Percentiles rank a stretch among this genome's conserved stretches.
Evolutionary conservation across 1,139 yeast genomes (phyloP).

Genomic region (Kluyveromyces marxianus): DNA sequence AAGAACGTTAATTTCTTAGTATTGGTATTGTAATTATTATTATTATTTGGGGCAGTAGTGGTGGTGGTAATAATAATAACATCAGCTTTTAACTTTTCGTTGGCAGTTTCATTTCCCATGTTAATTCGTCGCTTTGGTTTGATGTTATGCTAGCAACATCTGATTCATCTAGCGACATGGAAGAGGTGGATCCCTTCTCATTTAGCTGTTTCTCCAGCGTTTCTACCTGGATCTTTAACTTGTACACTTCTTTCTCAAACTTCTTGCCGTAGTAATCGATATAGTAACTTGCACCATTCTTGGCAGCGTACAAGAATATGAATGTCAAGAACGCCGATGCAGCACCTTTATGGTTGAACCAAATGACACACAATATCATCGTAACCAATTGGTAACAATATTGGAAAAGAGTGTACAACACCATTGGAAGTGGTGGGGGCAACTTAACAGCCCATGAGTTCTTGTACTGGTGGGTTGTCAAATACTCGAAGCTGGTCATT

Average conservation of each 20-base stretch:
- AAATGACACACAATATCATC: slow-evolving; percentile 82
- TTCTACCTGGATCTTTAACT: slow-evolving; percentile 61
- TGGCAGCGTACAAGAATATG: slow-evolving; percentile 73
- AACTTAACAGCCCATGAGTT: slow-evolving; percentile 72
- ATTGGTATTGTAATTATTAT: too few species aligned
- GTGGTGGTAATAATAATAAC: too few species aligned
- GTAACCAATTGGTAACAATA: slow-evolving; percentile 82
- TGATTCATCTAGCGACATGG: slow-evolving; percentile 1
- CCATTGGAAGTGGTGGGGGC: slow-evolving; percentile 77
- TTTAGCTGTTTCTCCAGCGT: slow-evolving; percentile 38
- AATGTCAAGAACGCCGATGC: slow-evolving; percentile 62
- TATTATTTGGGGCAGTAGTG: too few species aligned
- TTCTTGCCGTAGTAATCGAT: slow-evolving; percentile 83
- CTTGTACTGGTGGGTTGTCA: slow-evolving; percentile 62
- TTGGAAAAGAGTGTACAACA: slow-evolving; percentile 81
- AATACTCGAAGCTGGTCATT: slow-evolving; percentile 80
- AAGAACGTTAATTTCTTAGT: neutral
- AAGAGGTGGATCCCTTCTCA: slow-evolving; percentile 8
- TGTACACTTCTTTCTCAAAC: slow-evolving; percentile 72
- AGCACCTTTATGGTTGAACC: slow-evolving; percentile 63
- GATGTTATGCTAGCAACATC: slow-evolving; percentile 2
- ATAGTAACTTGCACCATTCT: slow-evolving; percentile 92
- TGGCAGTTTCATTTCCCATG: slow-evolving; percentile 7
- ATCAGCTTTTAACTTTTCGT: neutral
- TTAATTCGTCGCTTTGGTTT: slow-evolving; percentile 4